Evolutionary conservation across 2,329 filamentous ascomycete genomes (phyloP), one percentile per base, ranked within the genome.

Genomic region (Diaporthe nobilis): DNA sequence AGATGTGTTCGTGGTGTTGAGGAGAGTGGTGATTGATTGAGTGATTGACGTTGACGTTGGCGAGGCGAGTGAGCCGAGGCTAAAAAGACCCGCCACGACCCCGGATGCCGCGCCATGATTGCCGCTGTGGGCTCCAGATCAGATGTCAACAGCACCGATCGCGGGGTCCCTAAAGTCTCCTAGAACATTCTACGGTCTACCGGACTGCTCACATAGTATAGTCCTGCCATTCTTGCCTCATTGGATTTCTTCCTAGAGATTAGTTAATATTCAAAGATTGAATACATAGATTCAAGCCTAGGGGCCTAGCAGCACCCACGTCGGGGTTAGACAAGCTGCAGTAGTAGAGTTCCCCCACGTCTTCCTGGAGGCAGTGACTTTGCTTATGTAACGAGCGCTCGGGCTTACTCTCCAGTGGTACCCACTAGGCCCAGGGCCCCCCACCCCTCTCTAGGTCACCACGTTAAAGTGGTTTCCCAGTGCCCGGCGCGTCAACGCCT

Each of bases 401-500:
- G 13, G 63, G 44, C 20, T 28, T 2, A 2, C 9, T 51, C 9
- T 5, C 34, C 22, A 37, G 15, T 22, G 12, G 39, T 34, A 34
- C n/a, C 55, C 22, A 25, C n/a, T 28, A 63, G 17, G 31, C 34
- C 17, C 39, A 63, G 60, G 25, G 31, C 12, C 15, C 70, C 55
- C 22, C 34, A 37, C 71, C 37, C 60, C 60, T 9, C n/a, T 3
- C 13, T 31, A n/a, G 7, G 17, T 25, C 39, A 31, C 42, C 74
- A 58, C 57, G 75, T 74, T 77, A 76, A 76, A 77, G 76, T 76
- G 76, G 74, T 76, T 76, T 76, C 47, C 53, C 49, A 22, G 53
- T 25, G 47, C 34, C 39, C 65, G 74, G 71, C 76, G 76, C 76
- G 76, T 77, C 76, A 58, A 44, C 42, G 31, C 42, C 25, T 60